Base-by-base conservation (phyloP, 225 moss, liverwort and hornwort genomes). In the Neckera pumila region DNA sequence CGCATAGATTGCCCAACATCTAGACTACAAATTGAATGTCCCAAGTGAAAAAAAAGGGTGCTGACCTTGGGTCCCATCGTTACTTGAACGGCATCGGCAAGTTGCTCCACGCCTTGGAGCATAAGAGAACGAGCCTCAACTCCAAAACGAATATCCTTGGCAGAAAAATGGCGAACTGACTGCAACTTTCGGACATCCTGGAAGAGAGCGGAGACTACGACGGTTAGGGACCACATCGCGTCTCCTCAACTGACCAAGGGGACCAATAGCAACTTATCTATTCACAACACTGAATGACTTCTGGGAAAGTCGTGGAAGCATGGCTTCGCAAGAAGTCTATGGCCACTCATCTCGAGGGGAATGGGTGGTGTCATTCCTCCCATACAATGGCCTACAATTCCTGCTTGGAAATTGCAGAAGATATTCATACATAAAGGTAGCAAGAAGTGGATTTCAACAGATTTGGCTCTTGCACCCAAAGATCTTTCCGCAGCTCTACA, bases 51-150 rank as follows among this genome's bases (percentile, higher is more conserved):
- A 69, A 10, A 27, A 66, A 3, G 20, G 38, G 1, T 47, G 54
- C 21, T 59, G 89, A 97, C 97, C 97, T 97, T 98, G 11, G 98
- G 98, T n/a, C 98, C 97, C 98, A 97, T 98, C 25, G 98, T 98
- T 43, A 97, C 97, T 92, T 98, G 96, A 18, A 98, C 97, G 74
- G 98, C 98, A 95, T 98, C 97, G 42, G 98, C 98, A 69, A 98
- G 94, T 86, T 97, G 95, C 91, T 98, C 98, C 40, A 98, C 95
- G 77, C 98, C 98, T 90, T 97, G 98, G 33, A 98, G 95, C 98
- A 98, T 97, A 30, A 96, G 93, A 49, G 97, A 94, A 76, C 98
- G 95, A 51, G 98, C 98, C 83, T 95, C 97, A 22, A 97, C 96
- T 61, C 98, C 98, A 67, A 96, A 98, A 51, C 97, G 91, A 84